Base-by-base conservation (phyloP, 2,329 filamentous ascomycete genomes). In the Colletotrichum endophyticum region DNA sequence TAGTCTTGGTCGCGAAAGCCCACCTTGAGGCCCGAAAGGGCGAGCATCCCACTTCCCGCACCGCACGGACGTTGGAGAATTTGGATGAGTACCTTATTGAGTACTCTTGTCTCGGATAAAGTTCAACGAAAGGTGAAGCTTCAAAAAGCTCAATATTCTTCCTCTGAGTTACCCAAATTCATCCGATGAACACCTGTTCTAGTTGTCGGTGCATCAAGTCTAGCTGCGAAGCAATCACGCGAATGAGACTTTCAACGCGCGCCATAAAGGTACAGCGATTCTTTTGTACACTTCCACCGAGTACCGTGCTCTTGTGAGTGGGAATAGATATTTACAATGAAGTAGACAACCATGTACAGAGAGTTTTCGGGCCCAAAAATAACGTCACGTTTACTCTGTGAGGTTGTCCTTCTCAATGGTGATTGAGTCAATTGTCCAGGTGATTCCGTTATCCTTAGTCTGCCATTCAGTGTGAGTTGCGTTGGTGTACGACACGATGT, bases 391-490 rank as follows among this genome's bases (percentile, higher is more conserved):
- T 36, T 53, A 62, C 36, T 73, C 22, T 16, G 71, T 73, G 49
- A 73, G 25, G 56, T 69, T 62, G 22, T 73, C 71, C 28, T 73
- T 67, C 27, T 66, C 71, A 30, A 73, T 73, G 19, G 71, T 67
- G 36, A 73, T 69, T 15, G 56, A 62, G 15, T 73, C 64, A 12
- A 69, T 25, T 11, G 71, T 70, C 72, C 72, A 73, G 13, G 57
- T 73, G 66, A 70, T 64, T n/a, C 72, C 57, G 13, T 73, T 73
- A 32, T 73, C 66, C 19, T 63, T 70, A 16, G 66, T 70, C 39
- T 70, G 66, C 66, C 72, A 70, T 25, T 70, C 72, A 13, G 66
- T 64, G 57, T 70, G 72, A 19, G 57, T 63, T 16, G 72, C 72
- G 25, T 73, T 73, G 66, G 72, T 73, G 66, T 73, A 73, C 32